Conservation (phyloP, 75 land plant species). For the Pinus taeda region DNA sequence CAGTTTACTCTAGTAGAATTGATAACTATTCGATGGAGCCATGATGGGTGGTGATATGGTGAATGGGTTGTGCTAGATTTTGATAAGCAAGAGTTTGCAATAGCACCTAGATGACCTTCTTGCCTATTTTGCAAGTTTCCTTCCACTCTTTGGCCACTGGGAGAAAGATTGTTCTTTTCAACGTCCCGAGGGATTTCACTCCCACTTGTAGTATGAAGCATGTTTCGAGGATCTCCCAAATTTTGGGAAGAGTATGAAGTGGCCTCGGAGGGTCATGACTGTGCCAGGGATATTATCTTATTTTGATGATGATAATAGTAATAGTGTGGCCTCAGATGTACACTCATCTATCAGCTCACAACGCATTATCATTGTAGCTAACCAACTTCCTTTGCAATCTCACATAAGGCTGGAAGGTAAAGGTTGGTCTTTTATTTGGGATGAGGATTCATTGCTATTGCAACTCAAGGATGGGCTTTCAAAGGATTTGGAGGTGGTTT, state of each 20-base stretch:
- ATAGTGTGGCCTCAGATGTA: slow-evolving; percentile 31
- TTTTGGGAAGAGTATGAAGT: slow-evolving; percentile 18
- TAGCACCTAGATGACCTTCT: no score
- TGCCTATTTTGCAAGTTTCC: no score
- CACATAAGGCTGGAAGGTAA: slow-evolving; percentile 27
- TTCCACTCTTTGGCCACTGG: no score
- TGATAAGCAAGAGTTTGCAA: no score
- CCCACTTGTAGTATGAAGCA: no score
- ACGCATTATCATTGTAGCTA: slow-evolving; percentile 68
- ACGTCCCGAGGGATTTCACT: no score
- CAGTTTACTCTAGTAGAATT: no score
- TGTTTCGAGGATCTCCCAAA: slow-evolving; percentile 24
- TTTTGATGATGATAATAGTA: slow-evolving; percentile 25
- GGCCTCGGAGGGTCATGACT: slow-evolving; percentile 53
- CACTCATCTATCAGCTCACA: slow-evolving; percentile 28
- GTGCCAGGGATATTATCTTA: slow-evolving; percentile 47
- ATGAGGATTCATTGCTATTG: slow-evolving; percentile 57
- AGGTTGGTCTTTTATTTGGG: slow-evolving; percentile 62
- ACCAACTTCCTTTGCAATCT: slow-evolving; percentile 63
- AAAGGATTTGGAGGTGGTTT: slow-evolving; percentile 56
- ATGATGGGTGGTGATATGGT: no score
- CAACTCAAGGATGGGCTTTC: slow-evolving; percentile 73
- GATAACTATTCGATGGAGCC: no score
- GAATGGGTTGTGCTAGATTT: no score
- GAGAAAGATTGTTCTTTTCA: no score